Base-by-base conservation (phyloP, 2,329 filamentous ascomycete species). In the Botrytis galanthina region DNA sequence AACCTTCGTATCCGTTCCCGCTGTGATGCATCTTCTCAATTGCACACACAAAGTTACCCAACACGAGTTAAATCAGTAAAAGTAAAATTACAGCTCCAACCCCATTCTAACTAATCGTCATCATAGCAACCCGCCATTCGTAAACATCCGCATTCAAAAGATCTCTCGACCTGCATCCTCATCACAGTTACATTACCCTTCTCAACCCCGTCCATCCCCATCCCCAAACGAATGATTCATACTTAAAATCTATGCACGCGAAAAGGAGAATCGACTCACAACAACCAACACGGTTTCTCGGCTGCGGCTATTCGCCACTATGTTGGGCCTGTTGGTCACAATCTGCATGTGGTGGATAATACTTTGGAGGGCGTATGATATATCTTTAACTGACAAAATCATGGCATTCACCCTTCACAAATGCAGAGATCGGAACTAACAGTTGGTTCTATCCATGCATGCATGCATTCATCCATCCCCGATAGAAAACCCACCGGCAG, bases 1-100 rank as follows among this genome's bases (percentile, higher is more conserved):
- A 57, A 1, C 8, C 2, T 22, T 32, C n/a, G 0, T 7, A 48
- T 1, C 26, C 22, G 5, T 16, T 4, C 12, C 37, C 26, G 4
- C 26, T n/a, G 16, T 29, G 37, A 29, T 39, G 2, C 35, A 37
- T 26, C 32, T 14, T 18, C 35, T 42, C 26, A n/a, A 20, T 1
- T 26, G 4, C 18, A 32, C 29, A 32, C 29, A 12, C 39, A 5
- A 46, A 46, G 9, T 6, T 0, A 32, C 22, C n/a, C 39, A 16
- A 39, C 59, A 9, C 44, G 46, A 26, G 22, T 48, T 9, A 48
- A 22, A 1, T 39, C 10, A 12, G 26, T 14, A 26, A 22, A 6
- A 10, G 14, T 29, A 26, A 39, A n/a, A 12, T 46, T 37, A 16
- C n/a, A 18, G 2, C 37, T 62, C 12, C n/a, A 51, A 35, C 12